phyloP scores from a whole-genome alignment of 1,139 yeast genomes.

The Pichia sp. region DNA sequence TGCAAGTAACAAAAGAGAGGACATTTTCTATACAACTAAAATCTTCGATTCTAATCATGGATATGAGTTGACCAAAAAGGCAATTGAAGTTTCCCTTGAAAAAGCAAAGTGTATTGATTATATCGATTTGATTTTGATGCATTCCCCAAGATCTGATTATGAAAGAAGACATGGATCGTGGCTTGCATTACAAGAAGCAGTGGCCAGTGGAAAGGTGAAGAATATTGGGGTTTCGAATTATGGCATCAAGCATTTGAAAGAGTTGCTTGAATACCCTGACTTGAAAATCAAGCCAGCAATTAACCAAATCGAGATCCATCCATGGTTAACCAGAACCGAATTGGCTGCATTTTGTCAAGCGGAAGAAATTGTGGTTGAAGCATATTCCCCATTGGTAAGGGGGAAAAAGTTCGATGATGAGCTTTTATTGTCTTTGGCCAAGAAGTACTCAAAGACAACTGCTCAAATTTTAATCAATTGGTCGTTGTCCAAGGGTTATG shows the following conservation, averaged over 20 bases:
- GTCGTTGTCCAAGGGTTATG: constrained; percentile 50
- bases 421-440: constrained; percentile 37
- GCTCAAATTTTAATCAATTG: constrained; percentile 45
- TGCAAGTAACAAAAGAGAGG: constrained; percentile 34
- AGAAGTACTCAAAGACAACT: constrained; percentile 36
- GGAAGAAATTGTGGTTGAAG: constrained; percentile 43
- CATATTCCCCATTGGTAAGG: constrained; percentile 54
- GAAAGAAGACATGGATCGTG: constrained; percentile 40
- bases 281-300: constrained; percentile 42
- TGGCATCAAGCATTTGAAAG: constrained; percentile 38
- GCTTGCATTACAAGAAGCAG: constrained; percentile 42
- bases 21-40: constrained; percentile 36
- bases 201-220: constrained; percentile 33
- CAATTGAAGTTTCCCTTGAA: constrained; percentile 35
- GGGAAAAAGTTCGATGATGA: constrained; percentile 49
- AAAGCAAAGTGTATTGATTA: constrained; percentile 40
- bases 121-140: constrained; percentile 41
- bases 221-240: constrained; percentile 44
- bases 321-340: constrained; percentile 42
- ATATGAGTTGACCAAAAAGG: constrained; percentile 39
- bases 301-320: constrained; percentile 51
- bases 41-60: constrained; percentile 38
- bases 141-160: constrained; percentile 37
- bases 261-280: constrained; percentile 36
- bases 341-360: constrained; percentile 34